Conservation (phyloP, 768 basidiomycete genomes). For the Termitomyces sp. region DNA sequence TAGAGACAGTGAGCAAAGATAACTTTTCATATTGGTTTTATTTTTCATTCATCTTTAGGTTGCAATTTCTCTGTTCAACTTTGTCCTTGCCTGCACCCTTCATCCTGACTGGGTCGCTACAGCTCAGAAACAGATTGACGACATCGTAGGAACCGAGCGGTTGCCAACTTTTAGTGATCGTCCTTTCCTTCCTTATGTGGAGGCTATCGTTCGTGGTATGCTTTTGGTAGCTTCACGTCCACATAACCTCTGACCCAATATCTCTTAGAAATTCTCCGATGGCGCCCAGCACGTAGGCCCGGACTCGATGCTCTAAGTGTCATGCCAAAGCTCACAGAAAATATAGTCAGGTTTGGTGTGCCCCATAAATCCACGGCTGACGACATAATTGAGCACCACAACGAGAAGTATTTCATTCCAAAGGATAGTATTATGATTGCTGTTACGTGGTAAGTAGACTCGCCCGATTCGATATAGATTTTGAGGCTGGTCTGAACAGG, state of each 20-base stretch:
- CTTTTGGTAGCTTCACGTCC: too few species aligned
- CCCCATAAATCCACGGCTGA: neutral
- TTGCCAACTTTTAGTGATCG: neutral
- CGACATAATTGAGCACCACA: neutral
- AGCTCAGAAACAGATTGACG: neutral
- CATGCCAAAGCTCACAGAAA: neutral
- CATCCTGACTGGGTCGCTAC: neutral
- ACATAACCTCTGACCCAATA: too few species aligned
- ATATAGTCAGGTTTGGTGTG: neutral
- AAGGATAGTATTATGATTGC: neutral
- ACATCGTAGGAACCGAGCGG: neutral
- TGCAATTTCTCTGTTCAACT: neutral
- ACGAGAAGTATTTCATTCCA: neutral
- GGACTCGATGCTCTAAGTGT: neutral
- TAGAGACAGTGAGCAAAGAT: neutral
- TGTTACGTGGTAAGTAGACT: neutral
- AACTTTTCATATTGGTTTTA: too few species aligned
- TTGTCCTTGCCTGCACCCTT: neutral
- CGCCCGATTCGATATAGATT: too few species aligned
- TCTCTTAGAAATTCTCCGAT: neutral
- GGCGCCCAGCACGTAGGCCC: neutral
- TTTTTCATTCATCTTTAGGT: neutral
- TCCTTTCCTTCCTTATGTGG: neutral
- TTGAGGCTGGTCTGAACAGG: neutral
- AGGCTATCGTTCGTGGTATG: neutral